Evolutionary conservation across 495 filamentous ascomycete genomes (phyloP).

Genomic region (Aspergillus ellipticus): DNA sequence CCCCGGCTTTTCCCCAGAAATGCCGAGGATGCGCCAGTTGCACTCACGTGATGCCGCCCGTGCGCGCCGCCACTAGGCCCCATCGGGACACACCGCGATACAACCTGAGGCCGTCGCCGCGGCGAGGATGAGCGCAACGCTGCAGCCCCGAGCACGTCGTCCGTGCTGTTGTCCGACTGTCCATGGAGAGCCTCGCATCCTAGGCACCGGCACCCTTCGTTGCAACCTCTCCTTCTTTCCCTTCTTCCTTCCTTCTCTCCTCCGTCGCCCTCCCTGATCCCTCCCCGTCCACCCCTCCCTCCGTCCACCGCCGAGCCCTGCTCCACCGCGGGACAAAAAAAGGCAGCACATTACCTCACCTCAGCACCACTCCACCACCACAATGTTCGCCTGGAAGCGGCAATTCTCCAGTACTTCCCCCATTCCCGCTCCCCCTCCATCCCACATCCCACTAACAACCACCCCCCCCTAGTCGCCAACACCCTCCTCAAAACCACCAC

Average conservation of each 20-base stretch:
- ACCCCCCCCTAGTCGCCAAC: slow-evolving; percentile 22
- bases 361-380: background rate
- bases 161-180: too few species aligned
- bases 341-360: slow-evolving; percentile 4
- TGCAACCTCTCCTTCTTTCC: background rate
- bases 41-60: slow-evolving; percentile 12
- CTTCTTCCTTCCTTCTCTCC: background rate
- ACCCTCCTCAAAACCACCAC: slow-evolving; percentile 26
- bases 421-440: slow-evolving; percentile 4
- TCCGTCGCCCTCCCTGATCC: too few species aligned
- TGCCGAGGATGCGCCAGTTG: background rate
- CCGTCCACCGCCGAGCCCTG: background rate
- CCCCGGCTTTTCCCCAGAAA: slow-evolving; percentile 26
- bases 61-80: background rate
- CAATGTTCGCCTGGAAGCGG: slow-evolving; percentile 13
- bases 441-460: slow-evolving; percentile 4
- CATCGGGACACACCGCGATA: background rate
- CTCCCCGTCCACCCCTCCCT: background rate
- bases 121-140: slow-evolving; percentile 14
- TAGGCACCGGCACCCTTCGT: too few species aligned
- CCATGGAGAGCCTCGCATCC: too few species aligned
- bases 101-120: background rate
- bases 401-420: slow-evolving; percentile 25
- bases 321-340: slow-evolving; percentile 6
- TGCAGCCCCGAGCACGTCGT: slow-evolving; percentile 15